phyloP scores from a whole-genome alignment of 345 rosid genomes.

The Durio zibethinus region DNA sequence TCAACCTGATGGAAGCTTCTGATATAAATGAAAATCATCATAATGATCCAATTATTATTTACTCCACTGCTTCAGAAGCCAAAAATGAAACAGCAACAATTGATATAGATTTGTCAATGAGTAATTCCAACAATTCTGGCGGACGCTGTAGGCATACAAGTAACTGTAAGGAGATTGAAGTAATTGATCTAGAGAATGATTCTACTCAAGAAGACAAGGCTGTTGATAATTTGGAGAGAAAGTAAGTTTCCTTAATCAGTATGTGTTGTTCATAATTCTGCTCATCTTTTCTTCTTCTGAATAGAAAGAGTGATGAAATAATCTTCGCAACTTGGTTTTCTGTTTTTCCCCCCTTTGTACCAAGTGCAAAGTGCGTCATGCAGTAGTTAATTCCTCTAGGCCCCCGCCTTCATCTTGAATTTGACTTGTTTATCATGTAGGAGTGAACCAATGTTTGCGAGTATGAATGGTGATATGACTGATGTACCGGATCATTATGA shows the following conservation, averaged over 20 bases:
- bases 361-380: not conserved
- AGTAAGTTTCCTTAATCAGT: slow-evolving; percentile 40
- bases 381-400: not conserved
- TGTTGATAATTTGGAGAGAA: slow-evolving; percentile 45
- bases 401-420: slow-evolving; percentile 8
- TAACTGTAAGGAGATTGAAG: slow-evolving; percentile 69
- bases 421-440: slow-evolving; percentile 39
- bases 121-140: slow-evolving; percentile 51
- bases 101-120: slow-evolving; percentile 79
- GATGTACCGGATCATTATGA: slow-evolving; percentile 73
- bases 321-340: slow-evolving; percentile 3
- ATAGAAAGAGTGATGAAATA: not conserved
- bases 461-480: slow-evolving; percentile 44
- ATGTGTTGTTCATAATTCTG: slow-evolving; percentile 7
- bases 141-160: slow-evolving; percentile 43
- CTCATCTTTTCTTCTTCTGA: not conserved
- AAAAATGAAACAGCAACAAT: slow-evolving; percentile 47
- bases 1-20: slow-evolving; percentile 75
- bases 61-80: slow-evolving; percentile 32
- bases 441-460: slow-evolving; percentile 52
- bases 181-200: slow-evolving; percentile 89
- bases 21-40: slow-evolving; percentile 53
- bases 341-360: not conserved
- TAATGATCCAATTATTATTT: slow-evolving; percentile 35
- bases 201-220: slow-evolving; percentile 53